phyloP scores from a whole-genome alignment of 2,329 filamentous ascomycete genomes.

The Tolypocladium capitatum region DNA sequence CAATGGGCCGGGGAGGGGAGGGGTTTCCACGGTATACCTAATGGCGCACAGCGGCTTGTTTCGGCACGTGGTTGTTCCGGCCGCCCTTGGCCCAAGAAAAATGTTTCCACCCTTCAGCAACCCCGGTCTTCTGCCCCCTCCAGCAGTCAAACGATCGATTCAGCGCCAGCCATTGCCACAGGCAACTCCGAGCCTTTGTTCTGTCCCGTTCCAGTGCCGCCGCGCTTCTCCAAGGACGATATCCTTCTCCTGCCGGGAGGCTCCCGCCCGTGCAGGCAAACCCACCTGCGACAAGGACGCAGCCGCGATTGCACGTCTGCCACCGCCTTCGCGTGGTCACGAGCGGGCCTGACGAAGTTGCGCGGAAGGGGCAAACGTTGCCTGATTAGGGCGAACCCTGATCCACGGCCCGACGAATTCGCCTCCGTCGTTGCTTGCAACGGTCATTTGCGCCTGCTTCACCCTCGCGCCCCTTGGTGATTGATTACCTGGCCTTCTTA shows the following conservation, averaged over 20 bases:
- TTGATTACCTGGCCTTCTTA: background rate
- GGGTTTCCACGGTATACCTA: too few species aligned
- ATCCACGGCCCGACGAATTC: background rate
- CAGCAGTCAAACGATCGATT: background rate
- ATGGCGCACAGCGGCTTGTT: background rate
- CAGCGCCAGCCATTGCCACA: background rate
- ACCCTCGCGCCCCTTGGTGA: background rate
- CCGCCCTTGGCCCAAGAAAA: background rate
- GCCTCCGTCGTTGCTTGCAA: background rate
- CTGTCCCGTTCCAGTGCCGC: background rate
- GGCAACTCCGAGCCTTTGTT: background rate
- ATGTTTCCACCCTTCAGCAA: background rate
- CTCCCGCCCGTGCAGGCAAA: background rate
- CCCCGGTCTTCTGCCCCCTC: background rate
- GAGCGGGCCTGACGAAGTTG: background rate
- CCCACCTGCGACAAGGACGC: background rate
- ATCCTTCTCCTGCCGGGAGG: background rate
- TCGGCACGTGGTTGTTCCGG: slow-evolving; percentile 1
- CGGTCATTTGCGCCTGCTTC: background rate
- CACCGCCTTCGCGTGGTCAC: background rate
- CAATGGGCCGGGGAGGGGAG: background rate
- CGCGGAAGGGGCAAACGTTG: background rate
- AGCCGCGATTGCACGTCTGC: background rate
- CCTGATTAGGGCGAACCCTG: background rate
- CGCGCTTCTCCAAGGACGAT: background rate